These are phyloP conservation scores for Letharia columbiana DNA, from an alignment of 495 filamentous ascomycete genomes.

Conservation along the genomic window DNA sequence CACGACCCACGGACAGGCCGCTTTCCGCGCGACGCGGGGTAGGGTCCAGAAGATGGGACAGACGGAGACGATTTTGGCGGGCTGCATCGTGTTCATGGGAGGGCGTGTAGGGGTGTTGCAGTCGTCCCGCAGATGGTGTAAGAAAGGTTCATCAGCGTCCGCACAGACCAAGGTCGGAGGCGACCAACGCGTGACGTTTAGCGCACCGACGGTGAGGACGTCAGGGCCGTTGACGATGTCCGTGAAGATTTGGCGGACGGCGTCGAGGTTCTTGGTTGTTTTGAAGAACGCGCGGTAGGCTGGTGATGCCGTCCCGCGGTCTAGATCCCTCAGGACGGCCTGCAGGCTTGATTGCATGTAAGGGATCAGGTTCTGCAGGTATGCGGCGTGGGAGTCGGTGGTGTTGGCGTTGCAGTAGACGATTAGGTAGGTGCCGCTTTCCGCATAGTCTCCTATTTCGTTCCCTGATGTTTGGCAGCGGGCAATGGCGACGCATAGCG, in stretches of 20 bases:
- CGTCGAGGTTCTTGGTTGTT: not conserved
- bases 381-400: not conserved
- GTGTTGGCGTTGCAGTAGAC: not conserved
- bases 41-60: not conserved
- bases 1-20: not conserved
- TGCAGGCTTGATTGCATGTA: not conserved
- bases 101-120: not conserved
- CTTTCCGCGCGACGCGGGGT: not conserved
- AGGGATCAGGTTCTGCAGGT: not conserved
- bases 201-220: not conserved
- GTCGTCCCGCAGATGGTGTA: not conserved
- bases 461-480: not conserved
- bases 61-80: not conserved
- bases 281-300: conserved; percentile 1
- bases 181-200: not conserved
- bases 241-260: not conserved
- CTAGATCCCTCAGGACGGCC: not conserved
- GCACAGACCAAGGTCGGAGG: not conserved
- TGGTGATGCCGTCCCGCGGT: not conserved
- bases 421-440: not conserved
- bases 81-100: not conserved
- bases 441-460: not conserved
- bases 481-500: not conserved
- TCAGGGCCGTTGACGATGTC: not conserved
- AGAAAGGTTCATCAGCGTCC: not conserved